Conservation (phyloP, 345 rosid genomes). For the Acer saccharum region DNA sequence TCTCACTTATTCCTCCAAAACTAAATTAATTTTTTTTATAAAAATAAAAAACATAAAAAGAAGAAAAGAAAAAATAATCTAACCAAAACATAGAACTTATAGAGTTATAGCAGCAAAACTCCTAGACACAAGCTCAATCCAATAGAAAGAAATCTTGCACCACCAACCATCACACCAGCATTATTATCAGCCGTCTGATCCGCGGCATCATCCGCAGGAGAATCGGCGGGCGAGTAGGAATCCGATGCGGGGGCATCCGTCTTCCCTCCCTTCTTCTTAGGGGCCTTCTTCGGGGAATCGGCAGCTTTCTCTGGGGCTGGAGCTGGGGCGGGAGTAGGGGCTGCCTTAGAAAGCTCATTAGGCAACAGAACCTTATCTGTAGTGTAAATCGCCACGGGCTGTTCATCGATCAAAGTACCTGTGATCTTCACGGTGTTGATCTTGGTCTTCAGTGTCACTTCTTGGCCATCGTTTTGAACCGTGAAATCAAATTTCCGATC, state of each 20-base stretch:
- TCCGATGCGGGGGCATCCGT: constrained; percentile 36
- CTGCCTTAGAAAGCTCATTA: constrained; percentile 70
- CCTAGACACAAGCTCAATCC: constrained; percentile 48
- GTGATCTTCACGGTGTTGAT: constrained; percentile 64
- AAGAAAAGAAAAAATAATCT: background rate
- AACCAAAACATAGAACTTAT: constrained; percentile 24
- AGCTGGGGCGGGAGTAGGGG: constrained; percentile 63
- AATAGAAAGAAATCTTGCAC: constrained; percentile 37
- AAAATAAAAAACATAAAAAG: background rate
- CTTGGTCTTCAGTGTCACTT: constrained; percentile 73
- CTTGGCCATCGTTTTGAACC: constrained; percentile 80
- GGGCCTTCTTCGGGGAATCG: constrained; percentile 62
- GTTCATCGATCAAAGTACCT: constrained; percentile 72
- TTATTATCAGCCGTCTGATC: constrained; percentile 63
- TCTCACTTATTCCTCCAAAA: constrained; percentile 33
- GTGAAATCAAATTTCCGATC: constrained; percentile 75
- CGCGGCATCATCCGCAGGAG: constrained; percentile 55
- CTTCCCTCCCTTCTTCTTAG: constrained; percentile 27
- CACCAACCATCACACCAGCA: constrained; percentile 40
- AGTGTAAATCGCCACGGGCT: constrained; percentile 76
- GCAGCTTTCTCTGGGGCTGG: constrained; percentile 72
- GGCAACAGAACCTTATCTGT: constrained; percentile 77
- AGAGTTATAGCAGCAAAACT: constrained; percentile 36
- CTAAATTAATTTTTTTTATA: background rate
- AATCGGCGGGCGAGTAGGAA: constrained; percentile 70